phyloP scores from a whole-genome alignment of 257 asterid species.

The Penstemon newberryi region DNA sequence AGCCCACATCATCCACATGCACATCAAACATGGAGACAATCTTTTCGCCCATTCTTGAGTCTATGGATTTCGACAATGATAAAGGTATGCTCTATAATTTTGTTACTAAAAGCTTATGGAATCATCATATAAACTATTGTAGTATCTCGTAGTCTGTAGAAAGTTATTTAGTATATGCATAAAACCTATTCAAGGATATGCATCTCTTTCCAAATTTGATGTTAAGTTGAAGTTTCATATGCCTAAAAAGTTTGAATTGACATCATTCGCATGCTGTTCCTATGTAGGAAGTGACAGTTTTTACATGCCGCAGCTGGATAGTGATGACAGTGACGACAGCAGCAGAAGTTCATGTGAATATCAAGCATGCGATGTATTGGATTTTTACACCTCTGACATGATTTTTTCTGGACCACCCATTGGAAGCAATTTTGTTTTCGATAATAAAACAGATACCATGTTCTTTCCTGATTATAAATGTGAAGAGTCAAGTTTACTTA shows the following conservation, averaged over 20 bases:
- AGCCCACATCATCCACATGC: slow-evolving; percentile 46
- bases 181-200: slow-evolving; percentile 3
- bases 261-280: slow-evolving; percentile 13
- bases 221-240: slow-evolving; percentile 8
- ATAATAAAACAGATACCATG: slow-evolving; percentile 42
- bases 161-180: neutral
- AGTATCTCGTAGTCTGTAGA: neutral
- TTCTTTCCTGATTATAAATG: slow-evolving; percentile 62
- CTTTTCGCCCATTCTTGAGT: slow-evolving; percentile 73
- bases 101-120: slow-evolving; percentile 9
- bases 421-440: slow-evolving; percentile 46
- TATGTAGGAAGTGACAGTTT: slow-evolving; percentile 60
- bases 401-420: slow-evolving; percentile 61
- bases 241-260: slow-evolving; percentile 14
- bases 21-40: slow-evolving; percentile 69
- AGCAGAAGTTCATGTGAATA: slow-evolving; percentile 65
- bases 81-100: slow-evolving; percentile 49
- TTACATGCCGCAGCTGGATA: slow-evolving; percentile 70
- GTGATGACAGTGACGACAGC: slow-evolving; percentile 76
- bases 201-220: slow-evolving; percentile 16
- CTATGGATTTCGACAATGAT: slow-evolving; percentile 43
- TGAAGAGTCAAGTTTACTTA: slow-evolving; percentile 64
- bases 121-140: neutral
- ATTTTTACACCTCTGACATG: slow-evolving; percentile 73
- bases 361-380: slow-evolving; percentile 62